Evolutionary conservation across 2,329 filamentous ascomycete genomes (phyloP), one percentile per base, ranked within the genome.

Genomic region (Beauveria sp.): DNA sequence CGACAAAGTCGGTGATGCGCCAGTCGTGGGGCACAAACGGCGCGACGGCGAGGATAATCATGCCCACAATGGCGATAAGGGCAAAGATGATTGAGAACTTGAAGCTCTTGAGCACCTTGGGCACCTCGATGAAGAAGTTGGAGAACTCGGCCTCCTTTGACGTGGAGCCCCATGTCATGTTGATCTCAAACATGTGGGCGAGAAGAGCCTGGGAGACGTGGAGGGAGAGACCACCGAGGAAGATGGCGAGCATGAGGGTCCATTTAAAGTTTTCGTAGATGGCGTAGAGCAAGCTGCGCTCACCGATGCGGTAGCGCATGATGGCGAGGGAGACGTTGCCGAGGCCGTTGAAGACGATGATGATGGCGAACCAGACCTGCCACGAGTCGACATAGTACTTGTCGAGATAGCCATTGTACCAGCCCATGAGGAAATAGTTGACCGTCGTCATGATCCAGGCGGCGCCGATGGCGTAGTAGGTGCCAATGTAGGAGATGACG

Each of bases 81-180:
- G 84, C 79, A 66, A 90, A 85, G 52, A 83, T 70, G 72, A 91
- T 89, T 60, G 81, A 85, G 73, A 84, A 90, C 77, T 88, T 92
- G 80, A 93, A 93, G 73, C 85, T 86, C 75, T 86, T 88, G 67
- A 93, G 72, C 46, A 96, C 89, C 71, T 88, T 89, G 40, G 79
- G 77, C 50, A 85, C 75, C 71, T 85, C 82, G 64, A 79, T 71
- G 68, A 82, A 81, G 70, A 86, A 85, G 65, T 79, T 79, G 46
- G 79, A 79, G 66, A 88, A 88, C 66, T 81, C 75, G 67, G 83
- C 80, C 34, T 86, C 82, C 72, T 85, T 86, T 64, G 79, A 77
- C 0, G 83, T 85, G 14, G 82, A 79, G 45, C 78, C 81, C 81
- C 78, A 84, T 63, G 71, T 68, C 68, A 78, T 78, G 63, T 78